Evolutionary conservation across 2,329 filamentous ascomycete genomes (phyloP).

Genomic region (Parafenestella ontariensis): DNA sequence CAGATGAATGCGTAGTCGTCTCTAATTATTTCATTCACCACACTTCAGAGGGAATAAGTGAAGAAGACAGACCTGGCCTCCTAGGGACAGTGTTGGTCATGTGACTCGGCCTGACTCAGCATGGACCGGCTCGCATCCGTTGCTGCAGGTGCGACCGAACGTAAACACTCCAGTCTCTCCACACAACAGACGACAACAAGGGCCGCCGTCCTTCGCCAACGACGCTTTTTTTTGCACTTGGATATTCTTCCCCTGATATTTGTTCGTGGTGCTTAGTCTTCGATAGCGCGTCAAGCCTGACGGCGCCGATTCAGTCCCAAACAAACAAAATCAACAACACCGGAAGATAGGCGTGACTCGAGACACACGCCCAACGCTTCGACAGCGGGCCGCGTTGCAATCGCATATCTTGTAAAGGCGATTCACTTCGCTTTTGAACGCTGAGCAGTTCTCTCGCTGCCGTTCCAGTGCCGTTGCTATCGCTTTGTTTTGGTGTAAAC

Average conservation of each 20-base stretch:
- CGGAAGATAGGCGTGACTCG: constrained; percentile 3
- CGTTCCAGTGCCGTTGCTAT: constrained; percentile 17
- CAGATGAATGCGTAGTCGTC: background rate
- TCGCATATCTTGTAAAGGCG: background rate
- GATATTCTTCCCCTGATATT: constrained; percentile 23
- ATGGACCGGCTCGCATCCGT: constrained; percentile 25
- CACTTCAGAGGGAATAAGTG: no score
- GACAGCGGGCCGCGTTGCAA: background rate
- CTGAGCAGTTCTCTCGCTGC: background rate
- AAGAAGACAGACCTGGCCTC: no score
- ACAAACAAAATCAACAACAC: constrained; percentile 23
- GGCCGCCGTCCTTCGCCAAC: constrained; percentile 24
- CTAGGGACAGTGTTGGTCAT: constrained; percentile 6
- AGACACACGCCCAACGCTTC: constrained; percentile 2
- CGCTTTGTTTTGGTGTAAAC: constrained; percentile 48
- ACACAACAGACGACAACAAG: constrained; percentile 34
- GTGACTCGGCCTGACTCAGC: constrained; percentile 15
- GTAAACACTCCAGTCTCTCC: constrained; percentile 29
- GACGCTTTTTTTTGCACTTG: constrained; percentile 25
- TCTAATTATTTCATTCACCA: background rate
- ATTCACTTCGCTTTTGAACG: no score
- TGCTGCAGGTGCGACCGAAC: constrained; percentile 23
- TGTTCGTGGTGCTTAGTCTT: constrained; percentile 14
- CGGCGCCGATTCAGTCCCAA: constrained; percentile 16
- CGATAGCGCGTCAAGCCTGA: constrained; percentile 11